These are phyloP conservation scores for Plantago ovata DNA, from an alignment of 257 asterid species.

Conservation along the genomic window DNA sequence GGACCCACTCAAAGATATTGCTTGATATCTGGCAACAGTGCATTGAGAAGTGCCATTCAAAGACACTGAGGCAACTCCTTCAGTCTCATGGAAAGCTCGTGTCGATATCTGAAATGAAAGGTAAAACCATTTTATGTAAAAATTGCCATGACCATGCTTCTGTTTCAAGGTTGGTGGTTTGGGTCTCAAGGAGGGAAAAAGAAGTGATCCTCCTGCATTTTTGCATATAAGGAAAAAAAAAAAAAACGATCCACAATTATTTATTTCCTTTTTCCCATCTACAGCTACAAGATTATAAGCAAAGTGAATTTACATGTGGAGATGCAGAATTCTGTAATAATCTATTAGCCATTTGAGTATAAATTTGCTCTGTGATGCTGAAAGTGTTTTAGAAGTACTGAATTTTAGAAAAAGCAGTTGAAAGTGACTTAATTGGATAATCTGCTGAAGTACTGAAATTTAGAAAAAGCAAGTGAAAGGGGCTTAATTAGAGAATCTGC, in stretches of 20 bases:
- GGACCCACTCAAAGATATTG: slow-evolving; percentile 49
- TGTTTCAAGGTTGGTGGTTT: not conserved
- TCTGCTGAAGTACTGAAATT: no score
- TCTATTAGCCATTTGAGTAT: no score
- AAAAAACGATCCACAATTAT: no score
- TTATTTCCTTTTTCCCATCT: not conserved
- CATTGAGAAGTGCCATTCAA: slow-evolving; percentile 86
- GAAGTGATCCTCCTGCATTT: no score
- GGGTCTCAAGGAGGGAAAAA: no score
- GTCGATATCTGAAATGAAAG: slow-evolving; percentile 73
- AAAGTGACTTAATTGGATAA: no score
- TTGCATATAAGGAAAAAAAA: no score
- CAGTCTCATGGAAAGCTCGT: slow-evolving; percentile 71
- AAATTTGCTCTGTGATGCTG: no score
- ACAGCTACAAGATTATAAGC: not conserved
- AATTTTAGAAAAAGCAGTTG: no score
- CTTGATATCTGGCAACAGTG: slow-evolving; percentile 67
- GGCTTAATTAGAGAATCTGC: no score
- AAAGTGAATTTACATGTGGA: not conserved
- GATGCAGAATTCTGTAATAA: slow-evolving; percentile 2
- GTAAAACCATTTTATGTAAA: slow-evolving; percentile 32
- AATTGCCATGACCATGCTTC: slow-evolving; percentile 1
- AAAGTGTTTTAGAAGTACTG: no score
- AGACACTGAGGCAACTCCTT: slow-evolving; percentile 83
- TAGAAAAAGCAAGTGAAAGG: no score